phyloP scores from a whole-genome alignment of 164 flowering plant species.

The Akebia trifoliata region DNA sequence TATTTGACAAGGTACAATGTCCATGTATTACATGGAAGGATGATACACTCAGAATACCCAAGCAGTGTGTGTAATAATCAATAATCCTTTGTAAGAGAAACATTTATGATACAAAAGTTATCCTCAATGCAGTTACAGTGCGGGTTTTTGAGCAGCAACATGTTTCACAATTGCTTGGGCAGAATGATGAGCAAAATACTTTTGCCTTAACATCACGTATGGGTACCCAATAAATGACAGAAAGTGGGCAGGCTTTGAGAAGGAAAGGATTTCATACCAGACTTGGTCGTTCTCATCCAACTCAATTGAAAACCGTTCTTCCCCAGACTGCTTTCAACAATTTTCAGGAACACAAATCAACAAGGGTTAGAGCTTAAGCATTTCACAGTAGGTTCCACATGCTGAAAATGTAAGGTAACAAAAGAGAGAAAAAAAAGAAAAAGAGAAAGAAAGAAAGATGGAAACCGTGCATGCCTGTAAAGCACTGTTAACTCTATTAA shows the following conservation, averaged over 20 bases:
- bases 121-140: background rate
- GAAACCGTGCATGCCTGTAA: too few relatives aligned
- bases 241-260: slow-evolving; percentile 84
- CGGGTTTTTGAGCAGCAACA: slow-evolving; percentile 16
- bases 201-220: slow-evolving; percentile 63
- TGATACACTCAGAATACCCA: too few relatives aligned
- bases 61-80: too few relatives aligned
- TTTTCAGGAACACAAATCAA: background rate
- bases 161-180: slow-evolving; percentile 46
- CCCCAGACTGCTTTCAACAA: slow-evolving; percentile 66
- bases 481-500: too few relatives aligned
- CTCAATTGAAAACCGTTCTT: slow-evolving; percentile 85
- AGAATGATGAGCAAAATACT: slow-evolving; percentile 67
- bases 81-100: too few relatives aligned
- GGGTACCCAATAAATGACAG: slow-evolving; percentile 74
- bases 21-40: too few relatives aligned
- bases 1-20: too few relatives aligned
- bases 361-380: slow-evolving; percentile 1
- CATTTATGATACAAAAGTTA: too few relatives aligned
- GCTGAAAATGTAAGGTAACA: background rate
- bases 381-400: background rate
- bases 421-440: background rate
- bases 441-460: background rate
- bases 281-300: slow-evolving; percentile 80
- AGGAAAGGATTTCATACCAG: slow-evolving; percentile 89